A percentile compares a stretch with the other conserved stretches of the same genome.
Evolutionary conservation across 2,329 filamentous ascomycete genomes (phyloP).

Genomic region (Fonsecaea pugnacius): DNA sequence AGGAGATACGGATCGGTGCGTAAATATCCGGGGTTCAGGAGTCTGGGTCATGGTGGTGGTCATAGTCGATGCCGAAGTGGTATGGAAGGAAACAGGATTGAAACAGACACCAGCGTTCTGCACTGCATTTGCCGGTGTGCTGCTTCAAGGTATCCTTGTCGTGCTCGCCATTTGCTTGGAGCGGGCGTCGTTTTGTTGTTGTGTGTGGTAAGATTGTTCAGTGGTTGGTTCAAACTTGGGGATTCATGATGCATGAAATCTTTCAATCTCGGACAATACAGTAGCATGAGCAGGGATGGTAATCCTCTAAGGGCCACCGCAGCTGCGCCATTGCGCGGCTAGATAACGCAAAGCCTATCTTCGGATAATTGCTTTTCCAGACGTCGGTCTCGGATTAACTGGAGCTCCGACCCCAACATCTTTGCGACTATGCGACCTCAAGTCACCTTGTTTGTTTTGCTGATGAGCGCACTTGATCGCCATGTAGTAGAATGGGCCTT

Average conservation of each 20-base stretch:
- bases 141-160: constrained; percentile 15
- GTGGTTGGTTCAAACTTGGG: background rate
- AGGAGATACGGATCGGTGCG: constrained; percentile 36
- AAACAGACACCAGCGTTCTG: constrained; percentile 4
- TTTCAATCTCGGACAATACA: constrained; percentile 14
- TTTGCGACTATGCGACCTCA: background rate
- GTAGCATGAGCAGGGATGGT: constrained; percentile 16
- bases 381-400: constrained; percentile 14
- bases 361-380: background rate
- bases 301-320: background rate
- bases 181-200: constrained; percentile 6
- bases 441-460: background rate
- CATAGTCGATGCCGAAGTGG: constrained; percentile 26
- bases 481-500: constrained; percentile 23
- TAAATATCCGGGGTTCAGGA: constrained; percentile 33
- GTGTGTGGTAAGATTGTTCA: background rate
- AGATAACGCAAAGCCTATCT: constrained; percentile 22
- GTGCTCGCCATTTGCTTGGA: constrained; percentile 16
- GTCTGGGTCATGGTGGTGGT: constrained; percentile 37
- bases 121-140: constrained; percentile 10
- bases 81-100: constrained; percentile 21
- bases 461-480: background rate
- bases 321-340: constrained; percentile 14
- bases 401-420: constrained; percentile 2
- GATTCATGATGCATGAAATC: constrained; percentile 9